A percentile compares a stretch with the other conserved stretches of the same genome.
Conservation (phyloP, 352 stramenopile species). For the Pythium brachiatum region DNA sequence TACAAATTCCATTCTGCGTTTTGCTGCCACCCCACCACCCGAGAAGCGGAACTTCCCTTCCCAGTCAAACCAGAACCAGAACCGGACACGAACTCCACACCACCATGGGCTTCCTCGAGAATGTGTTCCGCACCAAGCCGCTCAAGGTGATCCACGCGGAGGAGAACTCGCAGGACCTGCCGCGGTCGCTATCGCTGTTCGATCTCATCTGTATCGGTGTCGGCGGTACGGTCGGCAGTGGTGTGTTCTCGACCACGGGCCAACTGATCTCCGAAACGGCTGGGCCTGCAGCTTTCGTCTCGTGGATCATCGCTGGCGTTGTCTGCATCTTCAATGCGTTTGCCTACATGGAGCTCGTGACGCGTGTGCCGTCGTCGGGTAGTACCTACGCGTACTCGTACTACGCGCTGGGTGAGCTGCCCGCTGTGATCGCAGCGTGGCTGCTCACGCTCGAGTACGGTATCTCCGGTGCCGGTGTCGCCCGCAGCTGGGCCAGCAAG, state of each 20-base stretch:
- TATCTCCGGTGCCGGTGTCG: constrained; percentile 87
- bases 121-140: constrained; percentile 73
- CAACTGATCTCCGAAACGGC: constrained; percentile 72
- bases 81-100: background rate
- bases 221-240: constrained; percentile 89
- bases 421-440: constrained; percentile 86
- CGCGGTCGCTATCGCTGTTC: constrained; percentile 73
- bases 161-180: constrained; percentile 62
- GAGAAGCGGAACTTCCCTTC: background rate
- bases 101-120: constrained; percentile 42
- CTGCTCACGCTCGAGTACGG: constrained; percentile 93
- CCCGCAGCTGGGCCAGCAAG: constrained; percentile 91
- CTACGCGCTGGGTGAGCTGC: constrained; percentile 90
- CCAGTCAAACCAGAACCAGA: background rate
- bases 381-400: constrained; percentile 93
- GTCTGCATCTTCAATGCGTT: constrained; percentile 81
- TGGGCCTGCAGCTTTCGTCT: constrained; percentile 78
- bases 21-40: background rate
- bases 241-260: constrained; percentile 88
- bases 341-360: constrained; percentile 90
- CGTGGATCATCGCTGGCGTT: constrained; percentile 77
- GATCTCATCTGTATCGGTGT: constrained; percentile 91
- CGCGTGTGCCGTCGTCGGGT: constrained; percentile 84
- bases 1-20: constrained; percentile 1
- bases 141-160: constrained; percentile 73